Percentiles rank a stretch among this genome's conserved stretches.
These are phyloP conservation scores for Xylaria acuta DNA, from an alignment of 495 filamentous ascomycete genomes.

Conservation along the genomic window DNA sequence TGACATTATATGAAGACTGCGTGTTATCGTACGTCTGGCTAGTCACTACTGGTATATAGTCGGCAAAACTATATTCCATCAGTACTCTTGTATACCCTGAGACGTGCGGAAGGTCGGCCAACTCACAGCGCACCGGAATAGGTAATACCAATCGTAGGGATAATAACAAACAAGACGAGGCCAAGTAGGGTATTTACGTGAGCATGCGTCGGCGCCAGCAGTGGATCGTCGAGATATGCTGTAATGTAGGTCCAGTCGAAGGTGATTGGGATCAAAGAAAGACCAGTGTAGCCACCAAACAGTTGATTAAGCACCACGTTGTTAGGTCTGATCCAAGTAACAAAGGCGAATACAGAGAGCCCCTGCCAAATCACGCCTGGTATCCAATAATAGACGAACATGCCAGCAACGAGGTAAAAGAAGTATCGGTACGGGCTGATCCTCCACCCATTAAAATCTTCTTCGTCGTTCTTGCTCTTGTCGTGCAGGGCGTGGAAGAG, in stretches of 20 bases:
- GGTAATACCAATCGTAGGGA: slow-evolving; percentile 59
- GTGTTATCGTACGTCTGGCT: slow-evolving; percentile 66
- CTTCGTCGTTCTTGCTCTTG: slow-evolving; percentile 56
- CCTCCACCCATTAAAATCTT: slow-evolving; percentile 61
- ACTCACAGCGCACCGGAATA: slow-evolving; percentile 58
- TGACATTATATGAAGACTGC: slow-evolving; percentile 57
- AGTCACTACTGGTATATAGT: slow-evolving; percentile 48
- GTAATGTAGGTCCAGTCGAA: slow-evolving; percentile 72
- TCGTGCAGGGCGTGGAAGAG: slow-evolving; percentile 70
- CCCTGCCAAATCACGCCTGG: slow-evolving; percentile 57
- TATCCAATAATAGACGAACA: slow-evolving; percentile 69
- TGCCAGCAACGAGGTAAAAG: slow-evolving; percentile 59
- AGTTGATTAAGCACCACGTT: slow-evolving; percentile 68
- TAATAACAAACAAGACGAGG: slow-evolving; percentile 59
- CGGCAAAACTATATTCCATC: slow-evolving; percentile 33
- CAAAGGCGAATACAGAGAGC: slow-evolving; percentile 56
- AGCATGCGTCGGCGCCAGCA: slow-evolving; percentile 63
- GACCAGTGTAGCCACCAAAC: slow-evolving; percentile 65
- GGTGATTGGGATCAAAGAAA: slow-evolving; percentile 67
- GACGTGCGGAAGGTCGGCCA: slow-evolving; percentile 44
- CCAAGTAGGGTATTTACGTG: slow-evolving; percentile 66
- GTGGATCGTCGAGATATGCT: slow-evolving; percentile 62
- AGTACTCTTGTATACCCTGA: slow-evolving; percentile 7
- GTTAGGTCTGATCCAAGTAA: slow-evolving; percentile 60
- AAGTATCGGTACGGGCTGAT: slow-evolving; percentile 68